A percentile compares a stretch with the other conserved stretches of the same genome.
phyloP scores from a whole-genome alignment of 305 asterid genomes.

The Fraxinus floribunda region DNA sequence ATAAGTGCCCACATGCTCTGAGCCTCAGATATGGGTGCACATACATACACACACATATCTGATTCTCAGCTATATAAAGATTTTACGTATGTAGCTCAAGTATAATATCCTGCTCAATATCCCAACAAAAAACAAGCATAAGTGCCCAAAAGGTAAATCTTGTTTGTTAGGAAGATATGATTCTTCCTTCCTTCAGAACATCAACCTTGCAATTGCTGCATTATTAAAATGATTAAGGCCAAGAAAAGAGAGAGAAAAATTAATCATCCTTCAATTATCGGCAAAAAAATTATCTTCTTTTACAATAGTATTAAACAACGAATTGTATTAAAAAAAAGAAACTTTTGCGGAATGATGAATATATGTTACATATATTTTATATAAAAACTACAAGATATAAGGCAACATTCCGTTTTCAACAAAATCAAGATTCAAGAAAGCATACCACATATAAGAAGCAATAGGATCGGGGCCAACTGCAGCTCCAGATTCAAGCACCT shows the following conservation, averaged over 20 bases:
- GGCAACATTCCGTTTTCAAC: constrained; percentile 10
- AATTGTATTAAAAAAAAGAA: not conserved
- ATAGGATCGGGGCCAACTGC: constrained; percentile 37
- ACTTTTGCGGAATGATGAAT: constrained; percentile 1
- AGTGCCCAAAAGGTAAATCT: not conserved
- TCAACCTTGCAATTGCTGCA: constrained; percentile 9
- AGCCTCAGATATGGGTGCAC: not conserved
- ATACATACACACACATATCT: not conserved
- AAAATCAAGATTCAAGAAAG: constrained; percentile 15
- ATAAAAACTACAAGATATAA: not conserved
- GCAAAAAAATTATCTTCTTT: not conserved
- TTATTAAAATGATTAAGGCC: constrained; percentile 6
- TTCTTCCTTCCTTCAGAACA: not conserved
- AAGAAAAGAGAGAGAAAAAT: not conserved
- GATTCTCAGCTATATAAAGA: constrained; percentile 5
- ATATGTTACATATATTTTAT: not conserved
- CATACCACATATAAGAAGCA: constrained; percentile 65
- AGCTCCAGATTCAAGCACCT: constrained; percentile 34
- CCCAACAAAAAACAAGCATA: not conserved
- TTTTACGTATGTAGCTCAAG: not conserved
- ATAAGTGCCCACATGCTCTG: not conserved
- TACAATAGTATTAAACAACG: not conserved
- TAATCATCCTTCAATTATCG: not conserved
- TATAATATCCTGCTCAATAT: not conserved
- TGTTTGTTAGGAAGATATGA: not conserved